Evolutionary conservation across 2,329 filamentous ascomycete species (phyloP).

Genomic region (Aureobasidium sp.): DNA sequence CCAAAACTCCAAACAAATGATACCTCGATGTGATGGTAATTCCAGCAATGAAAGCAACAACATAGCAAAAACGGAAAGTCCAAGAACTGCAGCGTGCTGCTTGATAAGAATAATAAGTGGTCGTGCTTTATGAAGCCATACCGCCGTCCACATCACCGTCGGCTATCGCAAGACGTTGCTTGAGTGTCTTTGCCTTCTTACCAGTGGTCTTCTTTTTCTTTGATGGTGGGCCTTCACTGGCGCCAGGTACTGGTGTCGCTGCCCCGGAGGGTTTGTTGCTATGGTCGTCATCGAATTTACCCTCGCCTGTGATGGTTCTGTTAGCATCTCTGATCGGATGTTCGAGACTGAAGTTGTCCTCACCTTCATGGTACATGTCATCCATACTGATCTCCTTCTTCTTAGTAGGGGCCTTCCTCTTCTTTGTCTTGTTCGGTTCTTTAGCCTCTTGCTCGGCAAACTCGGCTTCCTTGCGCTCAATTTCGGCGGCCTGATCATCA

Average conservation of each 20-base stretch:
- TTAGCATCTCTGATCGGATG: constrained; percentile 26
- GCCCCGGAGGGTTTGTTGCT: constrained; percentile 75
- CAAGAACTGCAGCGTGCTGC: neutral
- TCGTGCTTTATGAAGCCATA: constrained; percentile 4
- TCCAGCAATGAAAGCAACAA: neutral
- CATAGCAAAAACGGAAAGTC: neutral
- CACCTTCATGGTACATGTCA: constrained; percentile 98
- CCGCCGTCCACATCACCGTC: constrained; percentile 30
- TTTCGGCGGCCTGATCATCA: constrained; percentile 88
- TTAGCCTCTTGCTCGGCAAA: constrained; percentile 56
- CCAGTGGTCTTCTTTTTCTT: constrained; percentile 49
- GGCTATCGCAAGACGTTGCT: constrained; percentile 40
- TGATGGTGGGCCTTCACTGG: constrained; percentile 34
- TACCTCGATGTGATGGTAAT: neutral
- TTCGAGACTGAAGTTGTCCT: constrained; percentile 34
- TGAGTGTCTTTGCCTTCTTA: constrained; percentile 45
- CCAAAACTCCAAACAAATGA: neutral
- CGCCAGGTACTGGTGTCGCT: constrained; percentile 63
- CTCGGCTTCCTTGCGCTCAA: constrained; percentile 87
- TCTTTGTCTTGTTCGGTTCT: constrained; percentile 41
- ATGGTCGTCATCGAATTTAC: constrained; percentile 87
- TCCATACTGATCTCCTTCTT: constrained; percentile 68
- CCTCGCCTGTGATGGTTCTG: constrained; percentile 59
- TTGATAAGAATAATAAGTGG: neutral
- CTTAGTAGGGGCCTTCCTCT: constrained; percentile 38